Evolutionary conservation across 371 early-diverging fungal genomes (phyloP).

Genomic region (Nematocida ironsii): DNA sequence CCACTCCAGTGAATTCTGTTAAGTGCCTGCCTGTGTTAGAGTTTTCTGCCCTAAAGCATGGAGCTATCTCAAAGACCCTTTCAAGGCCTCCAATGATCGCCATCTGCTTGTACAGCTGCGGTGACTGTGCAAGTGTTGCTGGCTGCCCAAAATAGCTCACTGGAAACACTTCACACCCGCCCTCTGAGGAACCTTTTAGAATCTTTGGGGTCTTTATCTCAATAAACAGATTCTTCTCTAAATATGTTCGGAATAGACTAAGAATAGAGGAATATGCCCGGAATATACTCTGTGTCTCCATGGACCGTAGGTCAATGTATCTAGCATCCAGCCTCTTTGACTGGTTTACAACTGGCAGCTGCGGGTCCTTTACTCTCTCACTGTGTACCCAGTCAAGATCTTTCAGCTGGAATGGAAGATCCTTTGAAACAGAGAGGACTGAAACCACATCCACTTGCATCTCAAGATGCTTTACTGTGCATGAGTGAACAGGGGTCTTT

Average conservation of each 20-base stretch:
- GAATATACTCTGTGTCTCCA: slow-evolving; percentile 93
- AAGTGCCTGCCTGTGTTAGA: slow-evolving; percentile 96
- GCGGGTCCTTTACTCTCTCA: slow-evolving; percentile 68
- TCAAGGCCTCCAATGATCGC: slow-evolving; percentile 93
- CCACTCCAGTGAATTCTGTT: slow-evolving; percentile 97
- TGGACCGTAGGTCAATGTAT: slow-evolving; percentile 87
- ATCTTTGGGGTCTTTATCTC: slow-evolving; percentile 99
- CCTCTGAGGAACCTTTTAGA: slow-evolving; percentile 89
- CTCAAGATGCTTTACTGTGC: slow-evolving; percentile 64
- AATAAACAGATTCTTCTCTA: slow-evolving; percentile 78
- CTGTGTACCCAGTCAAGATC: slow-evolving; percentile 72
- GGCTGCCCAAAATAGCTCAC: slow-evolving; percentile 87
- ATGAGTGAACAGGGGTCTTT: slow-evolving; percentile 59
- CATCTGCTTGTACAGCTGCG: slow-evolving; percentile 99
- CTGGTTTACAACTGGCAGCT: slow-evolving; percentile 74
- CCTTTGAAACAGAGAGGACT: slow-evolving; percentile 56
- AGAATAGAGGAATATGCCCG: slow-evolving; percentile 88
- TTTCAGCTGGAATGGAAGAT: slow-evolving; percentile 87
- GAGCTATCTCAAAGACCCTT: slow-evolving; percentile 94
- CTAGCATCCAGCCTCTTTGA: slow-evolving; percentile 92
- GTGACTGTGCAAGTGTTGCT: slow-evolving; percentile 95
- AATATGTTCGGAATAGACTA: slow-evolving; percentile 84
- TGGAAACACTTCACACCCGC: slow-evolving; percentile 95
- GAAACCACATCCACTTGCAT: slow-evolving; percentile 52
- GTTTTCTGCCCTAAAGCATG: slow-evolving; percentile 98